phyloP scores from a whole-genome alignment of 1,284 basidiomycete genomes.

The Coniferiporia sulphurascens region DNA sequence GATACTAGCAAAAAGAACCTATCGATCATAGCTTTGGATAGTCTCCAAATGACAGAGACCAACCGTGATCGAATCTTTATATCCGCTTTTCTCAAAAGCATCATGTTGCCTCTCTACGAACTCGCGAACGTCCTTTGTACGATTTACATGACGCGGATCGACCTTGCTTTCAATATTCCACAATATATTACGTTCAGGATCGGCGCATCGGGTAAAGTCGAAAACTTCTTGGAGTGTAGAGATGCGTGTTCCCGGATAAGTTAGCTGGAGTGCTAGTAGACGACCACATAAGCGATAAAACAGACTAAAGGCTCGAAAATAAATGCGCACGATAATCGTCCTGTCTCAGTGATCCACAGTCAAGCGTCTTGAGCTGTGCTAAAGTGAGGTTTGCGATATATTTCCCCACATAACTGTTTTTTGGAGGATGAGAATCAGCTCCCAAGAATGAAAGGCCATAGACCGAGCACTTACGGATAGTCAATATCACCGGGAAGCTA shows the following conservation, averaged over 20 bases:
- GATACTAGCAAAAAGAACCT: slow-evolving; percentile 40
- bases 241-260: slow-evolving; percentile 62
- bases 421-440: background rate
- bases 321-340: slow-evolving; percentile 47
- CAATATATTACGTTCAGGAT: slow-evolving; percentile 49
- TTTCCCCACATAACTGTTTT: slow-evolving; percentile 53
- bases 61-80: slow-evolving; percentile 57
- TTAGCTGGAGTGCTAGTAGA: slow-evolving; percentile 53
- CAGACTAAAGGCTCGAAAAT: background rate
- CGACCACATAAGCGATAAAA: background rate
- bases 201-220: slow-evolving; percentile 68
- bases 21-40: background rate
- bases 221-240: slow-evolving; percentile 72
- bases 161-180: slow-evolving; percentile 84
- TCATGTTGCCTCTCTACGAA: slow-evolving; percentile 63
- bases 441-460: slow-evolving; percentile 1
- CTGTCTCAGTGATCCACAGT: slow-evolving; percentile 70
- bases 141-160: slow-evolving; percentile 49
- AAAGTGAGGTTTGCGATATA: slow-evolving; percentile 72
- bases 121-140: slow-evolving; percentile 55
- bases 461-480: slow-evolving; percentile 40
- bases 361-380: slow-evolving; percentile 70
- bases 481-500: slow-evolving; percentile 51
- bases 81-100: slow-evolving; percentile 51
- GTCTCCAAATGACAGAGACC: slow-evolving; percentile 21